These are phyloP conservation scores for Blastomyces gilchristii DNA, from an alignment of 2,329 filamentous ascomycete species.

Conservation along the genomic window DNA sequence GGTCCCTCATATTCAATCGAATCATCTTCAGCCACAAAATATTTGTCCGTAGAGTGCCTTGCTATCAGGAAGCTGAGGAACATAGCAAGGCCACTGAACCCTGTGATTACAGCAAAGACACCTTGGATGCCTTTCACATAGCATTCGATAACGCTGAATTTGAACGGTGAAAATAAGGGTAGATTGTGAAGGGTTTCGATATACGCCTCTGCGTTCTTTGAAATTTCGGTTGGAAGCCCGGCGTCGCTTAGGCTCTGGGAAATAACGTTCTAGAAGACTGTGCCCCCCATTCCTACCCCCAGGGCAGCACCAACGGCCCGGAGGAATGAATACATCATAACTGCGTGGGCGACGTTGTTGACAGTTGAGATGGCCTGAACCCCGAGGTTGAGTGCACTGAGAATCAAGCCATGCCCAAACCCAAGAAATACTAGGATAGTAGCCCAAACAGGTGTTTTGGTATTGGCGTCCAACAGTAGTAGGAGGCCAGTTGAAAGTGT, in stretches of 20 bases:
- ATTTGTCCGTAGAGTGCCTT: conserved; percentile 5
- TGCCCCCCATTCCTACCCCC: conserved; percentile 5
- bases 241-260: background rate
- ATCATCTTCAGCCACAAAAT: background rate
- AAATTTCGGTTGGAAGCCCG: conserved; percentile 5
- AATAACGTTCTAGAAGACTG: conserved; percentile 6
- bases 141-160: background rate
- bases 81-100: conserved; percentile 4
- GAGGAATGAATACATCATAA: conserved; percentile 9
- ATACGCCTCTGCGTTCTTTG: conserved; percentile 8
- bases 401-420: conserved; percentile 3
- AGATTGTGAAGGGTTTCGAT: conserved; percentile 3
- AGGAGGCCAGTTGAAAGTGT: conserved; percentile 48
- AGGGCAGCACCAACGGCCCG: conserved; percentile 5
- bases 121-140: conserved; percentile 6
- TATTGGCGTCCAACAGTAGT: conserved; percentile 29
- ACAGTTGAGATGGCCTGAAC: conserved; percentile 7
- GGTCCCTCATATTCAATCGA: background rate
- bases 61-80: conserved; percentile 6
- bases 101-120: conserved; percentile 6
- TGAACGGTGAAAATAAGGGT: background rate
- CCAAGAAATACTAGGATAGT: conserved; percentile 2
- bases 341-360: conserved; percentile 5
- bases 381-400: conserved; percentile 7
- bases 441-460: conserved; percentile 42